Base-by-base conservation (phyloP, 1,139 yeast genomes). In the Pichia sp. region DNA sequence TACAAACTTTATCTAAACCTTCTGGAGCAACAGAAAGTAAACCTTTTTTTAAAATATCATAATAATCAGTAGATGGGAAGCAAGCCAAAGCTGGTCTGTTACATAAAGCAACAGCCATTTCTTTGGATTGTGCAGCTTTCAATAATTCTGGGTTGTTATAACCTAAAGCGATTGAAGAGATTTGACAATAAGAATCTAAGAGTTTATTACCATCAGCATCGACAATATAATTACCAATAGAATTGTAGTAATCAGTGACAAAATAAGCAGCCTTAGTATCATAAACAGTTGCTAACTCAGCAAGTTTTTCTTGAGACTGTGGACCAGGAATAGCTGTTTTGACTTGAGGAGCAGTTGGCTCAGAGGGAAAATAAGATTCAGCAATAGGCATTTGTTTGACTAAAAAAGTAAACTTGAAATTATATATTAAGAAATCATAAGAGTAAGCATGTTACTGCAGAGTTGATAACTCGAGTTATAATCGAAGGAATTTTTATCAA, bases 21-120 rank as follows among this genome's bases (percentile, higher is more conserved):
- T 77, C 74, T 51, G 89, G 90, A 33, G 89, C 87, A 47, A 80
- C 84, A 4, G 76, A 74, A 54, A 78, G 69, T 43, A 82, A 68
- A 30, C 86, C 76, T 28, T 77, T 73, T 48, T 69, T 64, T 56
- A 82, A 65, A 40, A 80, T 74, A 22, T 69, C 63, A 49, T 66
- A 63, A 43, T 70, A 61, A 58, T 81, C 81, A 30, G 70, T 68
- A 23, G 82, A 74, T 30, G 90, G 89, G 67, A 82, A 82, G 59
- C 83, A 80, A 42, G 86, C 89, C 55, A 80, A 66, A 3, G 90
- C 89, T 8, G 89, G 89, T 63, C 90, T 74, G 63, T 82, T 82
- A 45, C 80, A 76, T 47, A 82, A 62, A 6, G 89, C 82, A 57
- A 74, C 73, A 47, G 77, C 73, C 87, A 81, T 81, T 59, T 77